Percentiles rank a stretch among this genome's conserved stretches.
Evolutionary conservation across 176 grass and related monocot species (phyloP).

Genomic region (Otatea glauca): DNA sequence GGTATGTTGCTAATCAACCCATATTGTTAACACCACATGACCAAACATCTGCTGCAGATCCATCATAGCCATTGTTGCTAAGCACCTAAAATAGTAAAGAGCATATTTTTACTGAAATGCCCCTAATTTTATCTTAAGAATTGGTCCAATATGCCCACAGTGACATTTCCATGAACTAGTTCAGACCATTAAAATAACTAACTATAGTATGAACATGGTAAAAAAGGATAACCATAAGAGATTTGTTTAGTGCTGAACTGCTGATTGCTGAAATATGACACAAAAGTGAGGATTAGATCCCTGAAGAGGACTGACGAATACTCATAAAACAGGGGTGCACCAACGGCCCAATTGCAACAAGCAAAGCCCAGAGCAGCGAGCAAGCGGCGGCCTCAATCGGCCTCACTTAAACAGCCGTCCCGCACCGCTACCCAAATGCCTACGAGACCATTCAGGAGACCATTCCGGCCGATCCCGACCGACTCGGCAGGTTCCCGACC

Average conservation of each 20-base stretch:
- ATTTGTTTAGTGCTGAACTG: background rate
- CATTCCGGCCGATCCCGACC: too few species aligned
- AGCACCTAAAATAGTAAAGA: conserved; percentile 70
- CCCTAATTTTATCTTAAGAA: background rate
- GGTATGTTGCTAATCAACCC: too few species aligned
- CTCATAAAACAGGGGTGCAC: too few species aligned
- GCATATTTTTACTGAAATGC: background rate
- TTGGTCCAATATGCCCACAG: background rate
- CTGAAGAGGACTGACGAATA: background rate
- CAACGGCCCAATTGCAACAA: too few species aligned
- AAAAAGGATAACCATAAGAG: background rate
- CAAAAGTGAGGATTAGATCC: conserved; percentile 7
- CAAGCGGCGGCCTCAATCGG: too few species aligned
- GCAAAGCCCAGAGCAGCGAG: too few species aligned
- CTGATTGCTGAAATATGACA: conserved; percentile 12
- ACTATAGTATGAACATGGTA: conserved; percentile 13
- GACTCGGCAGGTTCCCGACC: too few species aligned
- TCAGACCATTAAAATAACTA: conserved; percentile 5
- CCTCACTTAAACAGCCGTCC: too few species aligned
- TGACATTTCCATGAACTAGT: background rate
- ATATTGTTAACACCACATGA: conserved; percentile 98
- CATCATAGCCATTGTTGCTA: conserved; percentile 73
- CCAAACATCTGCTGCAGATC: conserved; percentile 94
- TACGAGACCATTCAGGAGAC: too few species aligned
- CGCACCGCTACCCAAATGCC: too few species aligned